A percentile compares a stretch with the other conserved stretches of the same genome.
phyloP scores from a whole-genome alignment of 169 alveolate genomes.

The Plasmodium malariae region DNA sequence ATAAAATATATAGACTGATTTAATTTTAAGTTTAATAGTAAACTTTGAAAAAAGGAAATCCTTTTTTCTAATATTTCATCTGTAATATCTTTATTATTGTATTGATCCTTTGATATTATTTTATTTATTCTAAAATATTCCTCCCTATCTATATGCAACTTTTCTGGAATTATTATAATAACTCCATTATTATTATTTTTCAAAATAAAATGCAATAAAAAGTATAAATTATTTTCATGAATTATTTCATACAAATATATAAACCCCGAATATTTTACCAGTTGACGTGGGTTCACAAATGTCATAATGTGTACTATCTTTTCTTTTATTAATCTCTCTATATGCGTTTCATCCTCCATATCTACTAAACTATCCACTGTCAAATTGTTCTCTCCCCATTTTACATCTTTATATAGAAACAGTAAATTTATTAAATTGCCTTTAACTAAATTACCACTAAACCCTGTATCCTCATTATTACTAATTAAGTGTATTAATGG shows the following conservation, averaged over 20 bases:
- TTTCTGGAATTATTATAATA: slow-evolving; percentile 52
- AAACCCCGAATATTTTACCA: slow-evolving; percentile 48
- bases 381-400: neutral
- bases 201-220: slow-evolving; percentile 50
- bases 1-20: slow-evolving; percentile 70
- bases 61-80: slow-evolving; percentile 45
- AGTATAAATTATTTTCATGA: slow-evolving; percentile 32
- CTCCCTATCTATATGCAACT: slow-evolving; percentile 17
- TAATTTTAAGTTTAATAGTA: slow-evolving; percentile 45
- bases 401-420: slow-evolving; percentile 32
- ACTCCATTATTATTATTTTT: slow-evolving; percentile 46
- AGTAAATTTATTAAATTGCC: slow-evolving; percentile 47
- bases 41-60: slow-evolving; percentile 27
- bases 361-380: slow-evolving; percentile 44
- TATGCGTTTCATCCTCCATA: slow-evolving; percentile 48
- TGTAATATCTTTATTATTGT: neutral
- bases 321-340: slow-evolving; percentile 35
- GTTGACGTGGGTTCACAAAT: slow-evolving; percentile 5
- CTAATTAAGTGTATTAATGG: slow-evolving; percentile 42
- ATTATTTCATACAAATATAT: slow-evolving; percentile 68
- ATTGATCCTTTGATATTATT: neutral
- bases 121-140: slow-evolving; percentile 46
- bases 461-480: slow-evolving; percentile 24
- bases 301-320: slow-evolving; percentile 30
- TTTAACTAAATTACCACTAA: slow-evolving; percentile 20